These are phyloP conservation scores for Plasmodium yoelii DNA, from an alignment of 169 alveolate species.

Conservation along the genomic window DNA sequence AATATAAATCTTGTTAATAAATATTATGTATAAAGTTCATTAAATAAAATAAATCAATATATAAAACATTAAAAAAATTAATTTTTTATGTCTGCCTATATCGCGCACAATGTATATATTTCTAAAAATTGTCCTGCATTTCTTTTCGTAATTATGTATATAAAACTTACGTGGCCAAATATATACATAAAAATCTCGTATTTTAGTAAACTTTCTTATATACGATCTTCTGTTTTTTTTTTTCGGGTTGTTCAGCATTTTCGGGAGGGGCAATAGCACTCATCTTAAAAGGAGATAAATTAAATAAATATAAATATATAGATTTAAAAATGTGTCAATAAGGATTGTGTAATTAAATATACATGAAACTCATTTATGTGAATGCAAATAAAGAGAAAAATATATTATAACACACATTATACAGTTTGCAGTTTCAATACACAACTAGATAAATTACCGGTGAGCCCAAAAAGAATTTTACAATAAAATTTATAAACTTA, in stretches of 20 bases:
- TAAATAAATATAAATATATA: background rate
- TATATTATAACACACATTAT: background rate
- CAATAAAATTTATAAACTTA: constrained; percentile 44
- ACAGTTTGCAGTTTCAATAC: background rate
- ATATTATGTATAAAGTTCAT: background rate
- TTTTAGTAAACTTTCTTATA: constrained; percentile 66
- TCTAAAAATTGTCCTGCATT: no score
- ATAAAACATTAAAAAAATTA: constrained; percentile 9
- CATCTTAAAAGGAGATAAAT: constrained; percentile 16
- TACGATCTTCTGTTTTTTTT: constrained; percentile 51
- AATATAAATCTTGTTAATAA: no score
- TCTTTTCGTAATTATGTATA: no score
- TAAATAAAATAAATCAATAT: constrained; percentile 1
- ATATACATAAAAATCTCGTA: no score
- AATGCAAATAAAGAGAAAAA: background rate
- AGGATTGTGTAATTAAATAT: background rate
- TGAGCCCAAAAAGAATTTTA: constrained; percentile 50
- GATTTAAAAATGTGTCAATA: background rate
- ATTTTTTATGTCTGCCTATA: background rate
- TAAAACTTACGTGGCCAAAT: no score
- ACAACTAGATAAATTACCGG: constrained; percentile 37
- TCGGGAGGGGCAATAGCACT: constrained; percentile 10
- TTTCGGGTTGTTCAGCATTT: constrained; percentile 45
- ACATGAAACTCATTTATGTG: background rate
- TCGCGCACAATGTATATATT: no score